Evolutionary conservation across 2,329 filamentous ascomycete species (phyloP).

Genomic region (Clarireedia monteithiana): DNA sequence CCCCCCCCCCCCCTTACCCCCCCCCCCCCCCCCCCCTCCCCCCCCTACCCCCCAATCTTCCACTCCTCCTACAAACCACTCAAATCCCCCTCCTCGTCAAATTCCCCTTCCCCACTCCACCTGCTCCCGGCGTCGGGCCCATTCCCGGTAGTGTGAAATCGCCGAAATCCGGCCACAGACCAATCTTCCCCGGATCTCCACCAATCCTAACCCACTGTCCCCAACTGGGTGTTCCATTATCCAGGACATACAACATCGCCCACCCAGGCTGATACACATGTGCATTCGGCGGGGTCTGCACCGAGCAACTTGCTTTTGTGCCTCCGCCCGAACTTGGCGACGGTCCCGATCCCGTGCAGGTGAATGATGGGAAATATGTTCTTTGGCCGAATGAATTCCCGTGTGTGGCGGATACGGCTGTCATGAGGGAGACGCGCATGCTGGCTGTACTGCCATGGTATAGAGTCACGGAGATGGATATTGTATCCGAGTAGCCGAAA

Average conservation of each 20-base stretch:
- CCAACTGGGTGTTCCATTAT: conserved; percentile 51
- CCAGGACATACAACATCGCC: conserved; percentile 57
- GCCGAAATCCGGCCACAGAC: conserved; percentile 50
- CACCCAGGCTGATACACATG: conserved; percentile 53
- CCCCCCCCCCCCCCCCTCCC: no score
- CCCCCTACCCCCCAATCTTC: no score
- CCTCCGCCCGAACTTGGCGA: conserved; percentile 3
- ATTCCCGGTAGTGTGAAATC: conserved; percentile 28
- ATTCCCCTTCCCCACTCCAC: not conserved
- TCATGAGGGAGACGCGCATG: conserved; percentile 1
- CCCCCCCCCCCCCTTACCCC: no score
- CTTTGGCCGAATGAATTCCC: conserved; percentile 63
- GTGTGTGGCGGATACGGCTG: conserved; percentile 34
- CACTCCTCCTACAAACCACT: not conserved
- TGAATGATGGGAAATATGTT: conserved; percentile 46
- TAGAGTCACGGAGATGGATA: not conserved
- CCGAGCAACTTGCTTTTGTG: conserved; percentile 19
- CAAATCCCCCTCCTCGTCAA: not conserved
- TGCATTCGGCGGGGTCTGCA: conserved; percentile 45
- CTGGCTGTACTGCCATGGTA: not conserved
- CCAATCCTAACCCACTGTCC: conserved; percentile 59
- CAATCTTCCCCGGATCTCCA: conserved; percentile 51
- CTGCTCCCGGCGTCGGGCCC: conserved; percentile 1
- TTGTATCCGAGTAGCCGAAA: conserved; percentile 1
- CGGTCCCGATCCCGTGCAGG: conserved; percentile 29